Base-by-base conservation (phyloP, 73 alveolate species). In the Durusdinium trenchii region DNA sequence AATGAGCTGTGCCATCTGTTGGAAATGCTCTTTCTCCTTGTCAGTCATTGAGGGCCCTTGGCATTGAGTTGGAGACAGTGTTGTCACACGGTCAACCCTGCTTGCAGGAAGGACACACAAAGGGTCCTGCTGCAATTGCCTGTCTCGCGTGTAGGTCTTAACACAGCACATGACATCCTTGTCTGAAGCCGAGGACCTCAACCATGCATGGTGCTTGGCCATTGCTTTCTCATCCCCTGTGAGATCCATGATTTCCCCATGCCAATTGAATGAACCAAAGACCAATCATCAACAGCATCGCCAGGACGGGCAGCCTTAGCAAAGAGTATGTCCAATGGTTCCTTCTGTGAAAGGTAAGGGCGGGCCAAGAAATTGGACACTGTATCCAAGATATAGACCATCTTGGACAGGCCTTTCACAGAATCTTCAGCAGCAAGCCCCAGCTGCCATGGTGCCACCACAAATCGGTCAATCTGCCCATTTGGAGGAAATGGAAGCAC, bases 111-210 rank as follows among this genome's bases (percentile, higher is more conserved):
- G 89, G 30, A 78, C 89, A 45, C 89, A 78, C 10, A 45, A 18
- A 0, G 89, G 64, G 0, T 60, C 45, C 43, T 78, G 89, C 42
- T 78, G 89, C 89, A 78, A 20, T 30, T 78, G 89, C 28, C 42
- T 78, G 89, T 78, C 89, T 38, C 89, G 64, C 89, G 45, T 78
- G 64, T 78, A 78, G 18, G 89, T 45, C 30, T 78, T 78, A 30
- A 78, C 43, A 23, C 89, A 78, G 89, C 89, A 78, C 89, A 78
- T 78, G 45, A 78, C 89, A 78, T 78, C 89, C 45, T 78, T 78
- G 60, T 45, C 89, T n/a, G n/a, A n/a, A 1, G 18, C 0, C 26
- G 64, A 14, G 3, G n/a, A n/a, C 10, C 89, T 42, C 23, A 78
- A 78, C 61, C 61, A 78, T 9, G 45, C 43, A 23, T 78, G 64